Evolutionary conservation across 345 rosid species (phyloP).

Genomic region (Kernera saxatilis): DNA sequence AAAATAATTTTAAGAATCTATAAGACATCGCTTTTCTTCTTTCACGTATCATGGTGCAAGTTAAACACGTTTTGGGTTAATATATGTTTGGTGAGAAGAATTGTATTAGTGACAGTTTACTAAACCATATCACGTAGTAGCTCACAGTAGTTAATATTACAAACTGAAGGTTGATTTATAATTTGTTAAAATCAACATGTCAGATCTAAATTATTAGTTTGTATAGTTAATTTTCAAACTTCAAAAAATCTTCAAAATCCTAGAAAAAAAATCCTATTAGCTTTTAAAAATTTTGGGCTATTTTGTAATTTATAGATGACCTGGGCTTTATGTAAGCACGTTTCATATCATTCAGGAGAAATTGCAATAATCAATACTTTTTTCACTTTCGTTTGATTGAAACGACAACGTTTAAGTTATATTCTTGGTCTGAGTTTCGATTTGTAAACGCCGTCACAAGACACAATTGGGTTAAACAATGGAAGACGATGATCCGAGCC

Average conservation of each 20-base stretch:
- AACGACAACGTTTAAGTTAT: background rate
- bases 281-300: too few species aligned
- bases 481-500: conserved; percentile 15
- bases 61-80: background rate
- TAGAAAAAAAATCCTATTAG: too few species aligned
- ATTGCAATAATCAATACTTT: background rate
- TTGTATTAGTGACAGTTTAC: too few species aligned
- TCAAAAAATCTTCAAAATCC: too few species aligned
- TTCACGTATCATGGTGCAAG: background rate
- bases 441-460: background rate
- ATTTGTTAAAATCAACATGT: background rate
- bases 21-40: background rate
- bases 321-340: background rate
- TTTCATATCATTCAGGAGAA: background rate
- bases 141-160: background rate
- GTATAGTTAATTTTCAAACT: too few species aligned
- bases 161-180: background rate
- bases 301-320: background rate
- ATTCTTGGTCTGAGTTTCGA: background rate
- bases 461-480: background rate
- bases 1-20: background rate
- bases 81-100: background rate
- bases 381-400: background rate
- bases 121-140: too few species aligned
- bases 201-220: too few species aligned